phyloP scores from a whole-genome alignment of 163 green algal species.

The Picocystis sp. region DNA sequence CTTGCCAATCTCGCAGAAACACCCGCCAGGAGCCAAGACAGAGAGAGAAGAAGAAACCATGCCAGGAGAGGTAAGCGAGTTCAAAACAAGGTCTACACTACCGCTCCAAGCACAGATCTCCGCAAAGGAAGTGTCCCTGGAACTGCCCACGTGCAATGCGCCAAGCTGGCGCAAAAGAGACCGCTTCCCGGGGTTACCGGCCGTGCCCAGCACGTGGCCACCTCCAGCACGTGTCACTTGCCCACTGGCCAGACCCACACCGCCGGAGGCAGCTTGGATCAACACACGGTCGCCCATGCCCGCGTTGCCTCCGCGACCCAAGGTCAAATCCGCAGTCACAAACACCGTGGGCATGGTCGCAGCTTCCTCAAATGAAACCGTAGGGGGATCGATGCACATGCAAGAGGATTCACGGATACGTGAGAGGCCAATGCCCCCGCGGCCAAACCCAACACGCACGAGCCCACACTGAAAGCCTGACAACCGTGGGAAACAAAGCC shows the following conservation, averaged over 20 bases:
- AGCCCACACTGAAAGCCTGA: neutral
- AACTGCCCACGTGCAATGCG: slow-evolving; percentile 14
- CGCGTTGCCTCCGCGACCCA: slow-evolving; percentile 25
- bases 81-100: slow-evolving; percentile 39
- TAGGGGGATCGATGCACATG: slow-evolving; percentile 12
- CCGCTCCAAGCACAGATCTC: slow-evolving; percentile 19
- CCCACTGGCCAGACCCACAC: slow-evolving; percentile 52
- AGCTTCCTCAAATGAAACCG: slow-evolving; percentile 32
- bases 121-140: slow-evolving; percentile 37
- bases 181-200: slow-evolving; percentile 50
- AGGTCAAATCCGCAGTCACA: slow-evolving; percentile 25
- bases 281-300: slow-evolving; percentile 28
- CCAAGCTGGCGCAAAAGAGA: slow-evolving; percentile 42
- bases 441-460: slow-evolving; percentile 6
- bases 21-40: slow-evolving; percentile 15
- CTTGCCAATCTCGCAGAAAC: slow-evolving; percentile 74
- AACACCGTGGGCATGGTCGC: slow-evolving; percentile 54
- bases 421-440: slow-evolving; percentile 2
- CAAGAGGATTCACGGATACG: slow-evolving; percentile 10
- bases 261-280: slow-evolving; percentile 49
- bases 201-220: slow-evolving; percentile 34
- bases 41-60: slow-evolving; percentile 46
- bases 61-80: slow-evolving; percentile 62
- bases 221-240: slow-evolving; percentile 1
- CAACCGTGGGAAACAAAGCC: slow-evolving; percentile 30